Percentiles rank a stretch among this genome's conserved stretches.
Evolutionary conservation across 2,329 filamentous ascomycete genomes (phyloP).

Genomic region (Colletotrichum agaves): DNA sequence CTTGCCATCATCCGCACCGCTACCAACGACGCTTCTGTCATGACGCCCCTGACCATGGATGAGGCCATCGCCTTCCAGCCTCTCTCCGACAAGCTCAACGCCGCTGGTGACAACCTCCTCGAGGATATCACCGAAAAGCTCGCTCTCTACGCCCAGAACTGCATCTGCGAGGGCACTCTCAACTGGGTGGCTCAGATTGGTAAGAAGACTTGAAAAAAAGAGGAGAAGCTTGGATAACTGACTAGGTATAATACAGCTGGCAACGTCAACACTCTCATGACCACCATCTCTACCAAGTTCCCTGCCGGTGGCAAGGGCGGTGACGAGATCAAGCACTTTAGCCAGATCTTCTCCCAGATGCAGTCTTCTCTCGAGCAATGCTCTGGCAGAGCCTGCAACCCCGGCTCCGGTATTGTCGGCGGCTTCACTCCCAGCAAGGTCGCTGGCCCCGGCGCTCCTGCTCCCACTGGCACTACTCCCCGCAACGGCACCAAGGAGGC

Average conservation of each 20-base stretch:
- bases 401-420: neutral
- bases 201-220: neutral
- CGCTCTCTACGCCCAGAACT: slow-evolving; percentile 5
- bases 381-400: slow-evolving; percentile 2
- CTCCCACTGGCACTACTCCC: neutral
- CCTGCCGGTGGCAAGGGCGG: slow-evolving; percentile 36
- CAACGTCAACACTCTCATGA: slow-evolving; percentile 36
- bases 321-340: slow-evolving; percentile 33
- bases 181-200: slow-evolving; percentile 32
- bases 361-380: slow-evolving; percentile 22
- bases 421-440: neutral
- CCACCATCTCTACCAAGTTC: slow-evolving; percentile 36
- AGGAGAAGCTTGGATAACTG: neutral
- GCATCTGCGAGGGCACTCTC: slow-evolving; percentile 25
- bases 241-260: neutral
- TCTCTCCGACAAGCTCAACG: slow-evolving; percentile 34
- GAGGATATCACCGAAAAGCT: slow-evolving; percentile 25
- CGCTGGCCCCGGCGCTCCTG: neutral
- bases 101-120: slow-evolving; percentile 35
- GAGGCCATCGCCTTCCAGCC: slow-evolving; percentile 38
- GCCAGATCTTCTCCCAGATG: slow-evolving; percentile 29
- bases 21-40: slow-evolving; percentile 28
- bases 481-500: slow-evolving; percentile 16
- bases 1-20: slow-evolving; percentile 33
- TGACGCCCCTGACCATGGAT: slow-evolving; percentile 29